Base-by-base conservation (phyloP, 768 basidiomycete species). In the Podaxis sp. region DNA sequence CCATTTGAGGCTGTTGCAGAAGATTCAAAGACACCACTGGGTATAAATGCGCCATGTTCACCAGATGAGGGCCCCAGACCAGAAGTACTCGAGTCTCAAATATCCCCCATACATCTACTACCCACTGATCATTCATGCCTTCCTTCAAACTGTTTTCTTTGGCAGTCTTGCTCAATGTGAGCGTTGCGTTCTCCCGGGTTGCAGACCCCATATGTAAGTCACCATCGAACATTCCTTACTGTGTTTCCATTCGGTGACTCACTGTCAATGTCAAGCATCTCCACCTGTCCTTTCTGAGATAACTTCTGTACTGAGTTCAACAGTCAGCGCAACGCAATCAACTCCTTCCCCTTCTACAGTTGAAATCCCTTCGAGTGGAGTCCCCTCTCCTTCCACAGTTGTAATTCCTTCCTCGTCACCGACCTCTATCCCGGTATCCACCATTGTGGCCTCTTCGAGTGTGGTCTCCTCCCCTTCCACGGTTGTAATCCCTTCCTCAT, bases 101-200 rank as follows among this genome's bases (percentile, higher is more conserved):
- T 53, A 13, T 13, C 15, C 12, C 29, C n/a, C 15, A 5, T 6
- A 22, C 24, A 22, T 25, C 25, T 51, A 17, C 13, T 22, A 55
- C 11, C 19, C 29, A n/a, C 22, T 40, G 6, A 40, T 38, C 19
- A 19, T 19, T n/a, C 47, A 59, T 59, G 57, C 17, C 37, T 17
- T 59, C 57, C 22, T 37, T 27, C 22, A 59, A 59, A 12, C 38
- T 59, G 13, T 15, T 59, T 47, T 59, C 17, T 36, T 22, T 59
- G 8, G 49, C 49, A 19, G 33, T 51, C 27, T 15, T 43, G 40
- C 38, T 56, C 11, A 43, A 25, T 12, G 55, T 40, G 27, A 24
- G 24, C 40, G n/a, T 19, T 24, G 25, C 24, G 1, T 50, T 50
- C 24, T 19, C 49, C 49, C 24, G 24, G 4, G 25, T 25, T 25